Percentiles rank a stretch among this genome's conserved stretches.
Evolutionary conservation across 306 rosid species (phyloP).

Genomic region (Gynostemma pentaphyllum): DNA sequence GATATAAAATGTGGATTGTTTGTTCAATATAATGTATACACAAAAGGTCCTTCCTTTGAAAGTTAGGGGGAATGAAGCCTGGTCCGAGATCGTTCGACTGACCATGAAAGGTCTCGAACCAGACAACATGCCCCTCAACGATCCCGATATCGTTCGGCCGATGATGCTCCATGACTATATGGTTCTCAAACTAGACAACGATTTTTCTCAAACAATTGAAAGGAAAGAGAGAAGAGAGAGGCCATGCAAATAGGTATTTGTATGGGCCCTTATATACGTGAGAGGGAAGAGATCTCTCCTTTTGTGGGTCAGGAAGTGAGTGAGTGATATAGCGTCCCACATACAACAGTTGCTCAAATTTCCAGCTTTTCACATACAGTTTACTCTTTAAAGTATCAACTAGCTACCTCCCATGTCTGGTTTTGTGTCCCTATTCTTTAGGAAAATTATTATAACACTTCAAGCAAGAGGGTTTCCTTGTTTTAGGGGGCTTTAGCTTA

Average conservation of each 20-base stretch:
- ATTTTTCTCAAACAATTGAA: no score
- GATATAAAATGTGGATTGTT: no score
- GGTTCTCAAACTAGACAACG: no score
- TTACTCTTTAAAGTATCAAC: slow-evolving; percentile 5
- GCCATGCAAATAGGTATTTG: slow-evolving; percentile 68
- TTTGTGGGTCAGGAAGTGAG: background rate
- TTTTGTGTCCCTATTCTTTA: background rate
- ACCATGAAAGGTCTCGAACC: slow-evolving; percentile 66
- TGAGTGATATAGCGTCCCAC: slow-evolving; percentile 31
- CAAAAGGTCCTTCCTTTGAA: no score
- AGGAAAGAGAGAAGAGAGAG: slow-evolving; percentile 14
- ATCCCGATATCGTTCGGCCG: no score
- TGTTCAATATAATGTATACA: no score
- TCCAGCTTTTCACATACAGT: slow-evolving; percentile 31
- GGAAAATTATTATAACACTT: slow-evolving; percentile 2
- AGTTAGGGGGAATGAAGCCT: slow-evolving; percentile 99
- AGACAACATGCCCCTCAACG: slow-evolving; percentile 91
- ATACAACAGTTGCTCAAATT: slow-evolving; percentile 29
- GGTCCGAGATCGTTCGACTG: slow-evolving; percentile 80
- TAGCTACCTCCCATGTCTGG: background rate
- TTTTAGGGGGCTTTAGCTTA: no score
- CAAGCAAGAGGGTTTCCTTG: no score
- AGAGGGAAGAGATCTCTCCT: slow-evolving; percentile 28
- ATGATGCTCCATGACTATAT: no score
- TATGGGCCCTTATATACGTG: slow-evolving; percentile 63